Conservation (phyloP, 1,284 basidiomycete genomes). For the Trametes polyzona region DNA sequence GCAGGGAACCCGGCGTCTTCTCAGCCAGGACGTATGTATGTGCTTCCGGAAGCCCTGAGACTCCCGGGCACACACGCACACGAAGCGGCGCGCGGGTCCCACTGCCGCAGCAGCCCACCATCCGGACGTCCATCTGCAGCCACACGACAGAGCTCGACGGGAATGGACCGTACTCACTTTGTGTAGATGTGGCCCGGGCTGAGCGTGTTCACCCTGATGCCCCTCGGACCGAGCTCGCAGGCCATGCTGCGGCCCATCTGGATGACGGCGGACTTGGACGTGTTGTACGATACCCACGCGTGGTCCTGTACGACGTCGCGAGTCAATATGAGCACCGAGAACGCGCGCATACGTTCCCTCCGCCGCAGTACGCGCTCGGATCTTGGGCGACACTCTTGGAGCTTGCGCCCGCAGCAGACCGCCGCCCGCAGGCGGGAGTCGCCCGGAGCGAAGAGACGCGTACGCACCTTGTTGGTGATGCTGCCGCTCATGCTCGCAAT, state of each 20-base stretch:
- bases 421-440: not conserved
- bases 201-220: conserved; percentile 78
- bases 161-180: conserved; percentile 46
- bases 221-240: conserved; percentile 73
- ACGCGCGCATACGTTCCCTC: no score
- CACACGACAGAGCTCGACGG: not conserved
- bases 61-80: conserved; percentile 6
- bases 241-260: conserved; percentile 87
- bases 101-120: not conserved
- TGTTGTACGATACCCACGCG: conserved; percentile 82
- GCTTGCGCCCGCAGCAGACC: not conserved
- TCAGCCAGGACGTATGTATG: not conserved
- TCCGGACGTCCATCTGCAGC: not conserved
- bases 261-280: conserved; percentile 80
- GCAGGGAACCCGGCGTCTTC: not conserved
- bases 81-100: not conserved
- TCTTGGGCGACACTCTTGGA: no score
- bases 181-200: conserved; percentile 81
- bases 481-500: conserved; percentile 89
- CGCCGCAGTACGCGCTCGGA: no score
- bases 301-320: conserved; percentile 50
- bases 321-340: no score
- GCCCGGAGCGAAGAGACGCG: not conserved
- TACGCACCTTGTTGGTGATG: conserved; percentile 75
- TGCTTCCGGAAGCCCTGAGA: not conserved